Base-by-base conservation (phyloP, 1,284 basidiomycete species). In the Sphaerobolus stellatus region DNA sequence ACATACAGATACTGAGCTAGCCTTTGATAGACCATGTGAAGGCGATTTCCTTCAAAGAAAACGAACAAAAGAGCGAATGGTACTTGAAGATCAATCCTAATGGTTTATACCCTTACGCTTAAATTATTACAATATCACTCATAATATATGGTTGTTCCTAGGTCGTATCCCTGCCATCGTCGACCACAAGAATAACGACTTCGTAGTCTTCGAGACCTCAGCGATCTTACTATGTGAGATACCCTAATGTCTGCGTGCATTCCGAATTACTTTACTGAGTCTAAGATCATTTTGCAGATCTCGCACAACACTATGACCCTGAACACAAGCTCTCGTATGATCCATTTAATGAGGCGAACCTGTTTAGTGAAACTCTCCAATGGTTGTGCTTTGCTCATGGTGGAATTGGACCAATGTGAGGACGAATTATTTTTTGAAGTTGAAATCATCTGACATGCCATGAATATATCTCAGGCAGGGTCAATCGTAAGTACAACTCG, bases 301-400 rank as follows among this genome's bases (percentile, higher is more conserved):
- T 53, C 18, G 51, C 41, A 9, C 29, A 53, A 24, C 51, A 53
- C 29, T 53, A 53, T 40, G 51, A 53, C 31, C 58, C 50, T 8
- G 66, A 69, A 51, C 57, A 63, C 58, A 69, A 61, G 59, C 57
- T 71, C 54, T 61, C 62, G 13, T 53, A 53, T 33, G 64, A 64
- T 29, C 52, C 61, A 22, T 56, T 52, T 3, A 49, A 58, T n/a
- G 53, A 61, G 20, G 57, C 64, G 36, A 60, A 65, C 49, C 61
- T 61, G 18, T 60, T 59, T 33, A 57, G 59, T 34, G 50, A 60
- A 34, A 43, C 58, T 25, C 51, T 62, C n/a, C 65, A 65, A 52
- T 67, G 66, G 66, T 56, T 67, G 36, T 63, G 64, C 57, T 68
- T 67, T 28, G 51, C 51, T 20, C 43, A 53, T 28, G 51, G 51